Conservation (phyloP, 2,329 filamentous ascomycete genomes). For the Domatiomyces globalis region DNA sequence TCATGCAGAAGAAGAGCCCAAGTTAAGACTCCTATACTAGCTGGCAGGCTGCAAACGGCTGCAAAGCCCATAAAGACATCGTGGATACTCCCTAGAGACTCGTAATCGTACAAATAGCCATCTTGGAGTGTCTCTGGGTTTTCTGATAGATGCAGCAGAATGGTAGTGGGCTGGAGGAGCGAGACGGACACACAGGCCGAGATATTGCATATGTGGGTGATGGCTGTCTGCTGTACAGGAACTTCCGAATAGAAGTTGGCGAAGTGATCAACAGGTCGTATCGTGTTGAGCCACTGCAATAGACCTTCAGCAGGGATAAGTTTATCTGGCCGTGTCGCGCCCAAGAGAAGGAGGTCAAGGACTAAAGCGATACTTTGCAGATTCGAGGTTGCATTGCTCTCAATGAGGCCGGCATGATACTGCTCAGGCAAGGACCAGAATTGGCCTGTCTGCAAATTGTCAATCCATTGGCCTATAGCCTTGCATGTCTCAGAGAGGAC, state of each 20-base stretch:
- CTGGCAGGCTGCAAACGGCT: conserved; percentile 42
- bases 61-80: conserved; percentile 51
- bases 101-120: conserved; percentile 44
- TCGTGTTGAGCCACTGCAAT: conserved; percentile 59
- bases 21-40: conserved; percentile 60
- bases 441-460: background rate
- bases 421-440: background rate
- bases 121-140: background rate
- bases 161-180: background rate
- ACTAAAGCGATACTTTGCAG: conserved; percentile 6
- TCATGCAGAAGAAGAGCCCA: conserved; percentile 66
- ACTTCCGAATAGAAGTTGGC: conserved; percentile 9
- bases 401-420: background rate
- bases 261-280: conserved; percentile 31
- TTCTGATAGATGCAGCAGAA: background rate
- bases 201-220: conserved; percentile 7
- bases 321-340: conserved; percentile 1
- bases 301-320: conserved; percentile 39
- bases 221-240: conserved; percentile 4
- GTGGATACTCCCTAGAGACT: conserved; percentile 59
- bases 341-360: conserved; percentile 10
- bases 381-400: conserved; percentile 4
- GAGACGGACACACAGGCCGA: conserved; percentile 4
- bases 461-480: background rate
- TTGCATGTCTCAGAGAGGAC: background rate